Evolutionary conservation across 768 basidiomycete species (phyloP).

Genomic region (Amanita subjunquillea): DNA sequence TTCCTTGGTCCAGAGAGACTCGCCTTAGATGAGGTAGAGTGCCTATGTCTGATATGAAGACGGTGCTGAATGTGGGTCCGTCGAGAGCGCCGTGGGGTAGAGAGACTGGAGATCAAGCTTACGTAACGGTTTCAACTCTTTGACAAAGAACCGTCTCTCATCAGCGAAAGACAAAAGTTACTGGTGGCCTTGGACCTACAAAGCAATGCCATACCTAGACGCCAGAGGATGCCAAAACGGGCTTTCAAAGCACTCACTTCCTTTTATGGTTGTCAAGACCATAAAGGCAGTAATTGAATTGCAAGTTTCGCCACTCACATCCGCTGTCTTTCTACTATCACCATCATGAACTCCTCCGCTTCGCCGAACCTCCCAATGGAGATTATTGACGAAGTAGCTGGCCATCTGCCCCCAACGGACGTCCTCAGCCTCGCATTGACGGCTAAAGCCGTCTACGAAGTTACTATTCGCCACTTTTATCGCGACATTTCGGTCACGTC

Average conservation of each 20-base stretch:
- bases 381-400: background rate
- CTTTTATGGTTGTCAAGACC: background rate
- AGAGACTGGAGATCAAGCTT: constrained; percentile 19
- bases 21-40: constrained; percentile 84
- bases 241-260: background rate
- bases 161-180: too few species aligned
- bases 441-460: background rate
- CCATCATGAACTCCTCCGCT: background rate
- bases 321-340: background rate
- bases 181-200: too few species aligned
- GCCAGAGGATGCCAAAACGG: background rate
- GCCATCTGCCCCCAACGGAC: background rate
- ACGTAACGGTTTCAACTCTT: too few species aligned
- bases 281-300: background rate
- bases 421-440: background rate
- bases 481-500: background rate
- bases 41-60: constrained; percentile 60
- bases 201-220: background rate
- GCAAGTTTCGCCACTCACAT: background rate
- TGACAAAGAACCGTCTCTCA: too few species aligned
- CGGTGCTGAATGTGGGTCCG: constrained; percentile 26
- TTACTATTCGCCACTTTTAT: background rate
- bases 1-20: constrained; percentile 92
- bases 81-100: constrained; percentile 32
- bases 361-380: background rate